Conservation (phyloP, 495 filamentous ascomycete genomes). For the Trichoderma orchidacearum region DNA sequence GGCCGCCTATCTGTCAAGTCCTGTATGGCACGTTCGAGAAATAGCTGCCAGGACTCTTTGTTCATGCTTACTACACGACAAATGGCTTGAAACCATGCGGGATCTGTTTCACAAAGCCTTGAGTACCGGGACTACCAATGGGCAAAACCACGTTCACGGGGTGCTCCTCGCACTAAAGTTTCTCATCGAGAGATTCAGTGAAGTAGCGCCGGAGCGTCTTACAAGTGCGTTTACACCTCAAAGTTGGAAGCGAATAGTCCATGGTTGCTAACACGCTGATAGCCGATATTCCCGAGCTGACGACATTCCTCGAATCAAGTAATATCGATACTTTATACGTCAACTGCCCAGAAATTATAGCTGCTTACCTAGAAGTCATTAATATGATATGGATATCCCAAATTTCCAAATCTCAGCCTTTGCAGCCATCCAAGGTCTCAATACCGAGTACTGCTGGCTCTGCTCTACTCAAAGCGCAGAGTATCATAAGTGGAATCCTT, state of each 20-base stretch:
- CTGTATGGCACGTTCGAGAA: slow-evolving; percentile 79
- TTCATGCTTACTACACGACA: slow-evolving; percentile 39
- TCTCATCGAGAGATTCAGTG: slow-evolving; percentile 31
- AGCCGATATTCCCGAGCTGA: not conserved
- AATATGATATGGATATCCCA: slow-evolving; percentile 15
- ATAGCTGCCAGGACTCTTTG: slow-evolving; percentile 74
- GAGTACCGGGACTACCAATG: slow-evolving; percentile 9
- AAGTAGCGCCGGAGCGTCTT: slow-evolving; percentile 19
- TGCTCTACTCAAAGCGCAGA: not conserved
- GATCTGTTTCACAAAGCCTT: slow-evolving; percentile 26
- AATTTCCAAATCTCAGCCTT: not conserved
- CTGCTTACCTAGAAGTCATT: slow-evolving; percentile 26
- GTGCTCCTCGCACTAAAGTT: slow-evolving; percentile 43
- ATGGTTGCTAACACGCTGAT: not conserved
- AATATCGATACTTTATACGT: not conserved
- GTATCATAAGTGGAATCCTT: not conserved
- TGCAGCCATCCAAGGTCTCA: not conserved
- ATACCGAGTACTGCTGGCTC: not conserved
- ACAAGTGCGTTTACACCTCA: slow-evolving; percentile 11
- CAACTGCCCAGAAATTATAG: slow-evolving; percentile 19
- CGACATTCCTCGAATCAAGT: not conserved
- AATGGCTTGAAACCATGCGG: slow-evolving; percentile 36
- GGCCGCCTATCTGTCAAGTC: slow-evolving; percentile 47
- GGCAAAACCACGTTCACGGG: slow-evolving; percentile 49
- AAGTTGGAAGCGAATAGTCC: not conserved